Conservation (phyloP, 768 basidiomycete species). For the Dioszegia crocea region DNA sequence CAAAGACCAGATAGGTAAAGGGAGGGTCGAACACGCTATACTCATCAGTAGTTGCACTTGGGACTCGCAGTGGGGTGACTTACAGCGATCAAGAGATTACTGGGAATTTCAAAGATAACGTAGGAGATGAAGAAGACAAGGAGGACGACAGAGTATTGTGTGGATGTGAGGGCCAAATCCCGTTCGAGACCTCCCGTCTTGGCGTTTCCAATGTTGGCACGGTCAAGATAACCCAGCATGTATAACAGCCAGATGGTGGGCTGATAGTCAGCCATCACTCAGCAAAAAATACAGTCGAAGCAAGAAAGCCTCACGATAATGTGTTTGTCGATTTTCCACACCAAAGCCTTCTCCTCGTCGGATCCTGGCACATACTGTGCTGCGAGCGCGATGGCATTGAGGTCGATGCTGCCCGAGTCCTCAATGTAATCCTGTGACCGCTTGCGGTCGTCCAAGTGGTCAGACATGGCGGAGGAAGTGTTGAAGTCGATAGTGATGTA, state of each 20-base stretch:
- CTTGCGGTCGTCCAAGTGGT: slow-evolving; percentile 12
- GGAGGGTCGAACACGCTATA: slow-evolving; percentile 36
- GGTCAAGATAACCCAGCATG: slow-evolving; percentile 38
- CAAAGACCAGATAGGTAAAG: slow-evolving; percentile 45
- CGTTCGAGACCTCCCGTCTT: slow-evolving; percentile 46
- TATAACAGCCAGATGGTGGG: slow-evolving; percentile 39
- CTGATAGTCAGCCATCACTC: slow-evolving; percentile 1
- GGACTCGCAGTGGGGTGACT: background rate
- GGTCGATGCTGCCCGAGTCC: slow-evolving; percentile 13
- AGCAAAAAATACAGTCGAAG: background rate
- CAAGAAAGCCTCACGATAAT: slow-evolving; percentile 34
- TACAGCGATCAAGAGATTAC: slow-evolving; percentile 39
- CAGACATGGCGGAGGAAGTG: slow-evolving; percentile 9
- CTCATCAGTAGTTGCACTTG: background rate
- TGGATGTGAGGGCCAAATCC: slow-evolving; percentile 44
- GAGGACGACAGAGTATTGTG: slow-evolving; percentile 46
- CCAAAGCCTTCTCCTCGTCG: slow-evolving; percentile 30
- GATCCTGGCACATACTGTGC: slow-evolving; percentile 33
- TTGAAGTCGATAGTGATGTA: background rate
- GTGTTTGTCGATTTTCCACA: slow-evolving; percentile 39
- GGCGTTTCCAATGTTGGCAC: slow-evolving; percentile 48
- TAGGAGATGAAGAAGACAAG: slow-evolving; percentile 39
- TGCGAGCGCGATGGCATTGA: slow-evolving; percentile 26
- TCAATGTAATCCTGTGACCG: slow-evolving; percentile 31
- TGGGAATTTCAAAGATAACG: slow-evolving; percentile 42